phyloP scores from a whole-genome alignment of 306 rosid genomes.

The Erythrophleum fordii region DNA sequence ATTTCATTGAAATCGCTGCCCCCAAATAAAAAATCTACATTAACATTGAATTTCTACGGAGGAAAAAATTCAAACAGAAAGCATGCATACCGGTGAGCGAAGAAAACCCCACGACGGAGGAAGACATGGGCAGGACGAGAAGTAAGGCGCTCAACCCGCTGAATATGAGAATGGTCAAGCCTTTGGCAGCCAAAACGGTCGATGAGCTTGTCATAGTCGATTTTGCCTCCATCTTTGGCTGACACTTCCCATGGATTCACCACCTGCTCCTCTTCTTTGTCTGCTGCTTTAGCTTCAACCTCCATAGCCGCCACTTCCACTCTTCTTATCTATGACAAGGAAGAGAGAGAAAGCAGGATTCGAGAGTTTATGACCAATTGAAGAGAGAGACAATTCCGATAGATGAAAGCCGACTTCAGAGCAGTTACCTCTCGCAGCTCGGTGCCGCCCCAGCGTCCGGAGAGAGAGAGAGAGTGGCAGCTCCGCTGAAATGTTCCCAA shows the following conservation, averaged over 20 bases:
- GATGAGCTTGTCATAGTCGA: constrained; percentile 90
- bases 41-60: not conserved
- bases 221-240: constrained; percentile 75
- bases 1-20: constrained; percentile 76
- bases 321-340: not conserved
- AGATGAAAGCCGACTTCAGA: not conserved
- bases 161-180: constrained; percentile 60
- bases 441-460: too few relatives aligned
- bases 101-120: constrained; percentile 94
- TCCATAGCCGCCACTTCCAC: not conserved
- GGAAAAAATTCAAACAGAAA: not conserved
- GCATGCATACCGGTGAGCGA: constrained; percentile 73
- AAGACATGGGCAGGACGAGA: constrained; percentile 75
- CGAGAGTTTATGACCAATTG: not conserved
- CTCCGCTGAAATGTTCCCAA: too few relatives aligned
- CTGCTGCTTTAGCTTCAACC: not conserved
- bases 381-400: not conserved
- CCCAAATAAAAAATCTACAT: not conserved
- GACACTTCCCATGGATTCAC: constrained; percentile 91
- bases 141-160: constrained; percentile 74
- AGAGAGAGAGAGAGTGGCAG: too few relatives aligned
- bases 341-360: not conserved
- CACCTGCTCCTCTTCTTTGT: constrained; percentile 53
- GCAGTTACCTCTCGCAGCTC: not conserved
- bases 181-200: constrained; percentile 94